These are phyloP conservation scores for Penium margaritaceum DNA, from an alignment of 139 green algal genomes.

Conservation along the genomic window DNA sequence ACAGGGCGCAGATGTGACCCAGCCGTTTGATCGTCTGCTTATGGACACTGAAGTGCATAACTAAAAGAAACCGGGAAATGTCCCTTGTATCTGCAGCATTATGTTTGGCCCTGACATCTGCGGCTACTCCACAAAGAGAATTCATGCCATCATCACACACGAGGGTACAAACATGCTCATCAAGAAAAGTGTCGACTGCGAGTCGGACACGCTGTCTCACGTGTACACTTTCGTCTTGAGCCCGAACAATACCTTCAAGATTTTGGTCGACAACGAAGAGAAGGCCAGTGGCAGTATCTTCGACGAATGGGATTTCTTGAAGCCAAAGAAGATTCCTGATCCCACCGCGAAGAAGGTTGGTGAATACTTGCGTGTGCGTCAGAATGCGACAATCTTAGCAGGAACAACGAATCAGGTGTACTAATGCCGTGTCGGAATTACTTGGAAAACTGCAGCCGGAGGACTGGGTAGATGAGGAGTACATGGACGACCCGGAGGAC, in stretches of 20 bases:
- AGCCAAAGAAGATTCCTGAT: conserved; percentile 74
- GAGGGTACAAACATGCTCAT: conserved; percentile 57
- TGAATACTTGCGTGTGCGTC: too few species aligned
- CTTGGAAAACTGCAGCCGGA: conserved; percentile 63
- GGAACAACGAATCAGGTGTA: too few species aligned
- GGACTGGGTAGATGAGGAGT: conserved; percentile 75
- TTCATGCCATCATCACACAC: conserved; percentile 70
- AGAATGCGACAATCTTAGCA: conserved; percentile 6
- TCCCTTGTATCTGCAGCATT: conserved; percentile 67
- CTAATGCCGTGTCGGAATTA: too few species aligned
- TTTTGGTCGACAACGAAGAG: conserved; percentile 72
- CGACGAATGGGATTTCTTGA: conserved; percentile 74
- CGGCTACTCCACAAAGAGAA: conserved; percentile 56
- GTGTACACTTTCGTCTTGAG: conserved; percentile 56
- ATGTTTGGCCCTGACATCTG: conserved; percentile 99
- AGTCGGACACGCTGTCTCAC: conserved; percentile 54
- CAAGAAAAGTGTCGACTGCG: conserved; percentile 53
- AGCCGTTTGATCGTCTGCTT: not conserved
- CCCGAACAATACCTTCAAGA: conserved; percentile 53
- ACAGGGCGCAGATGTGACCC: not conserved
- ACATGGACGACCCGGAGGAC: conserved; percentile 56
- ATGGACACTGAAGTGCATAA: not conserved
- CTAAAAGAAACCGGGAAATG: conserved; percentile 22
- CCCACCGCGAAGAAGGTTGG: conserved; percentile 66
- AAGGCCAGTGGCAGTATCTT: conserved; percentile 57